Percentiles rank a stretch among this genome's conserved stretches.
These are phyloP conservation scores for Aeminium ludgeri DNA, from an alignment of 495 filamentous ascomycete species.

Conservation along the genomic window DNA sequence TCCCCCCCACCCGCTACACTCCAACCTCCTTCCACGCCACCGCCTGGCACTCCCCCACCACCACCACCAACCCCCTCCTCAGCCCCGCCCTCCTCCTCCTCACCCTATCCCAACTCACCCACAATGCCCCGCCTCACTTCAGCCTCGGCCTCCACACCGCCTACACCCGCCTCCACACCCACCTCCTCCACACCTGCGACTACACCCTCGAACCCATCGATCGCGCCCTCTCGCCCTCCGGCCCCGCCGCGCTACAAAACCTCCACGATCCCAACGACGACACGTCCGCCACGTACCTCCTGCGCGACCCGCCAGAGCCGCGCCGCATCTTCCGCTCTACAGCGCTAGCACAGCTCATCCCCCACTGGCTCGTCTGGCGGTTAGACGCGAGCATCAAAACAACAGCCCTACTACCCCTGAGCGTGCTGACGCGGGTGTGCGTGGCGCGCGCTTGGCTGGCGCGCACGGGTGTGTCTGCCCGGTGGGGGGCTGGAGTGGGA, in stretches of 20 bases:
- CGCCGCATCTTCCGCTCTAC: too few species aligned
- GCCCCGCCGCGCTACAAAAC: too few species aligned
- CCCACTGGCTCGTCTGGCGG: not conserved
- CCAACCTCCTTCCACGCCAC: not conserved
- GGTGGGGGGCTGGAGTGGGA: not conserved
- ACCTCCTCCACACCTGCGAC: constrained; percentile 3
- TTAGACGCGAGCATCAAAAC: not conserved
- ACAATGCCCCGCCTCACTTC: not conserved
- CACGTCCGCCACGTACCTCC: too few species aligned
- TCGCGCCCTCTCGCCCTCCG: too few species aligned
- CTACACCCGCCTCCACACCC: not conserved
- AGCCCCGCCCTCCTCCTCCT: constrained; percentile 8
- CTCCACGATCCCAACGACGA: too few species aligned
- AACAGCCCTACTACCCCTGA: not conserved
- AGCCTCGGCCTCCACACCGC: not conserved
- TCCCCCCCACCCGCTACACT: not conserved
- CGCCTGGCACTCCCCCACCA: constrained; percentile 1
- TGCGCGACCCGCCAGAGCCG: too few species aligned
- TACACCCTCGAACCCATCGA: too few species aligned
- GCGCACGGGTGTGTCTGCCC: not conserved
- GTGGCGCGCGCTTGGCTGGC: too few species aligned
- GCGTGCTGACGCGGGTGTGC: too few species aligned
- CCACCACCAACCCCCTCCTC: not conserved
- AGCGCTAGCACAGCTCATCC: not conserved
- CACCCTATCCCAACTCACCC: not conserved